These are phyloP conservation scores for Rhodotorula graminis DNA, from an alignment of 768 basidiomycete species.

Conservation along the genomic window DNA sequence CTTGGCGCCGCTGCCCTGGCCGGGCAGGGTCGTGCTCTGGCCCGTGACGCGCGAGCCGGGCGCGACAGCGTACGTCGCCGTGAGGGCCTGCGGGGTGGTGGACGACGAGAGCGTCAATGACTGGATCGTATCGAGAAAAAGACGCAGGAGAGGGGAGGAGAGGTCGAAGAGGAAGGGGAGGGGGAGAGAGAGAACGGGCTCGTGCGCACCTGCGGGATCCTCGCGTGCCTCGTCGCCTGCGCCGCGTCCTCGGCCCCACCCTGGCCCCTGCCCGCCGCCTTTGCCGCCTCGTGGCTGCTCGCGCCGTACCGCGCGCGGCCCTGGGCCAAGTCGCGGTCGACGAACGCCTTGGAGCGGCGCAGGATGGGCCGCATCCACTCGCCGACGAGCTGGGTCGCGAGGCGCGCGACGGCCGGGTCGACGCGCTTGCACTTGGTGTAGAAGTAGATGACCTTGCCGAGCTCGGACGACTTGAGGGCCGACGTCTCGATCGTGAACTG, in stretches of 20 bases:
- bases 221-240: constrained; percentile 67
- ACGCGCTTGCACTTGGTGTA: constrained; percentile 94
- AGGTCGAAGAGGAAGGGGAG: too few species aligned
- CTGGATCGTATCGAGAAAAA: too few species aligned
- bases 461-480: constrained; percentile 81
- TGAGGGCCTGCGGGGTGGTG: constrained; percentile 52
- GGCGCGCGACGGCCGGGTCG: constrained; percentile 69
- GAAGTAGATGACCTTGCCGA: constrained; percentile 85
- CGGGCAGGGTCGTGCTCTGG: not conserved
- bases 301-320: constrained; percentile 54
- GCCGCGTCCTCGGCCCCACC: not conserved
- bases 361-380: constrained; percentile 87
- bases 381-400: constrained; percentile 76
- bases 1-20: constrained; percentile 18
- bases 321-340: constrained; percentile 59
- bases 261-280: constrained; percentile 52
- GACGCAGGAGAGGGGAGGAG: too few species aligned
- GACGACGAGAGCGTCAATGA: too few species aligned
- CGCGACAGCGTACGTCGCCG: constrained; percentile 75
- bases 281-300: constrained; percentile 65
- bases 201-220: constrained; percentile 56
- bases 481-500: constrained; percentile 83
- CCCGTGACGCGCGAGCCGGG: constrained; percentile 48
- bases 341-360: constrained; percentile 56
- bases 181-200: too few species aligned